Evolutionary conservation across 371 early-diverging fungal genomes (phyloP).

Genomic region (Mortierella sp.): DNA sequence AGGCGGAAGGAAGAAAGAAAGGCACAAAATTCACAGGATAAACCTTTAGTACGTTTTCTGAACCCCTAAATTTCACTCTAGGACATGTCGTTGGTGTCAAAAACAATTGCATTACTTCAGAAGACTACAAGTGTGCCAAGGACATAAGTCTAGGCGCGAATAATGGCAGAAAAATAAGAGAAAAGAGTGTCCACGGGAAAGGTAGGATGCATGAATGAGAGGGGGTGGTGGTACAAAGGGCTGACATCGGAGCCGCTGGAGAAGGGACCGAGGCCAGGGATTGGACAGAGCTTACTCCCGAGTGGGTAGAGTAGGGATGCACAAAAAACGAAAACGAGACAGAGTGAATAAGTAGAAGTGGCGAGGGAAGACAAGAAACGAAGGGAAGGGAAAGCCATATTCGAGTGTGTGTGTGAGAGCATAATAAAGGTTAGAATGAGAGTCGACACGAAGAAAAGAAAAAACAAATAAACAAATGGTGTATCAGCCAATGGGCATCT

Average conservation of each 20-base stretch:
- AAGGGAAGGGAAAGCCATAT: background rate
- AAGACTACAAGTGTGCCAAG: too few species aligned
- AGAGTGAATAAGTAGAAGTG: background rate
- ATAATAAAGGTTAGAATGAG: too few species aligned
- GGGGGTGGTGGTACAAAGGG: background rate
- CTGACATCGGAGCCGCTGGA: background rate
- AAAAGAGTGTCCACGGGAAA: conserved; percentile 3
- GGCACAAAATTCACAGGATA: background rate
- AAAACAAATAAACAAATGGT: conserved; percentile 3
- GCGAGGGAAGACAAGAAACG: background rate
- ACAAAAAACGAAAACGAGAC: background rate
- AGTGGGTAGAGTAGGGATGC: conserved; percentile 1
- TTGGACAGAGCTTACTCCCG: background rate
- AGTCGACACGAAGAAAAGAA: background rate
- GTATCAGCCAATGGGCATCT: conserved; percentile 3
- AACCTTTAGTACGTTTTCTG: background rate
- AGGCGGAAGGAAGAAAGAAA: too few species aligned
- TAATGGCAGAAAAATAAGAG: background rate
- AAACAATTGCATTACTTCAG: too few species aligned
- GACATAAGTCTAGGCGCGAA: too few species aligned
- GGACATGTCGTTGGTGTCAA: too few species aligned
- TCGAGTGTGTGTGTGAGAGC: background rate
- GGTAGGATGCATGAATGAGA: conserved; percentile 18
- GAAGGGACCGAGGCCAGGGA: background rate
- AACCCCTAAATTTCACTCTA: too few species aligned